Conservation (phyloP, 768 basidiomycete species). For the Dacryopinax primogenitus region DNA sequence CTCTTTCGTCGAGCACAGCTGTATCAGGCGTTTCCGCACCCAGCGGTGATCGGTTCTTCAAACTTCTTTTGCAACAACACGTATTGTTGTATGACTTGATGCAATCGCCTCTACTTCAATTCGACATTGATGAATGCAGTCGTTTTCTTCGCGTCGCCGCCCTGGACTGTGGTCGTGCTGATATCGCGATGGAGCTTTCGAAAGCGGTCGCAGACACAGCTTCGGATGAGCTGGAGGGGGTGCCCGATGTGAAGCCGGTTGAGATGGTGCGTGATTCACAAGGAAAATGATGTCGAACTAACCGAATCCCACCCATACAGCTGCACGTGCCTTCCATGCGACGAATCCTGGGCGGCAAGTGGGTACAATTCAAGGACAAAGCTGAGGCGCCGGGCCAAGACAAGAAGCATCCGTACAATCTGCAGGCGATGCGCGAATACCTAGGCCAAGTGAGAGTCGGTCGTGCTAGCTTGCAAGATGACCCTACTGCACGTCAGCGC, state of each 20-base stretch:
- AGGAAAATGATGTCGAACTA: background rate
- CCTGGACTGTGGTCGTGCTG: background rate
- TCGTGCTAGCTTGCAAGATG: conserved; percentile 49
- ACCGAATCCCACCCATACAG: background rate
- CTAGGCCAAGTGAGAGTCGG: conserved; percentile 51
- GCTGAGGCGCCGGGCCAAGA: background rate
- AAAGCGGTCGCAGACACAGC: background rate
- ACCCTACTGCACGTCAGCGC: conserved; percentile 61
- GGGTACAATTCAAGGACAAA: background rate
- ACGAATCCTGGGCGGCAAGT: background rate
- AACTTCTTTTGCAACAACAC: background rate
- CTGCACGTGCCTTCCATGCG: background rate
- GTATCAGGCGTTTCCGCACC: background rate
- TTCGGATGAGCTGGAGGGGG: conserved; percentile 34
- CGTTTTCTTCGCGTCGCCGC: background rate
- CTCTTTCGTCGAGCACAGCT: background rate
- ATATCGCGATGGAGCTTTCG: conserved; percentile 4
- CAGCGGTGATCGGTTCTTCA: background rate
- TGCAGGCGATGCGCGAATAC: conserved; percentile 55
- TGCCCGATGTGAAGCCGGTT: conserved; percentile 56
- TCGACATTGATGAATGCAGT: background rate
- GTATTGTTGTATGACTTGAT: background rate
- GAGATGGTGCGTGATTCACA: background rate
- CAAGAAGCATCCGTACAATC: conserved; percentile 54
- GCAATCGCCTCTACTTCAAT: background rate